A percentile compares a stretch with the other conserved stretches of the same genome.
Conservation (phyloP, 163 green algal species). For the Scenedesmus sp. region DNA sequence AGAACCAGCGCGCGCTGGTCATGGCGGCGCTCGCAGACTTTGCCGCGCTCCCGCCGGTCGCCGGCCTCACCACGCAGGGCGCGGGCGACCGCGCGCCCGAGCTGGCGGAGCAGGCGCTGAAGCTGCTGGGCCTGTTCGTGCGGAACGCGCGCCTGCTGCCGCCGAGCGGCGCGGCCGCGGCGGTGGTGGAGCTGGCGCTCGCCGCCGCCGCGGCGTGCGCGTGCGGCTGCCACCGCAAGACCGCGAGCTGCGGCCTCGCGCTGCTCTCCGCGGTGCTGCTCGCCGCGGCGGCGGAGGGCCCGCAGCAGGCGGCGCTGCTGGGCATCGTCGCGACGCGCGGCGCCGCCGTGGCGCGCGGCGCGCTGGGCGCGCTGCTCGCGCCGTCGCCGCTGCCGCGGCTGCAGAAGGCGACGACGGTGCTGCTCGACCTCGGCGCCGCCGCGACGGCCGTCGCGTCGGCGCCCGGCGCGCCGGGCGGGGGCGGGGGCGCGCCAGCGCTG, state of each 20-base stretch:
- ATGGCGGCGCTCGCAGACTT: too few species aligned
- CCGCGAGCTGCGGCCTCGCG: background rate
- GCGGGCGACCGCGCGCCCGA: constrained; percentile 20
- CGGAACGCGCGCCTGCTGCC: constrained; percentile 5
- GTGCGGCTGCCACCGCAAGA: constrained; percentile 22
- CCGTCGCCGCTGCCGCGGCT: constrained; percentile 39
- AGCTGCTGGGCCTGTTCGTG: background rate
- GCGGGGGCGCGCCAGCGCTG: background rate
- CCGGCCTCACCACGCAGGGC: constrained; percentile 6
- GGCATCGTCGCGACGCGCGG: background rate
- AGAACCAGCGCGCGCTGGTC: too few species aligned
- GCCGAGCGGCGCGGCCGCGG: background rate
- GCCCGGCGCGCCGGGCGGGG: background rate
- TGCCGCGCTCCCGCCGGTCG: too few species aligned
- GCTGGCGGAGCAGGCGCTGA: constrained; percentile 16
- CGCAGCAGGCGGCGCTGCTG: constrained; percentile 24
- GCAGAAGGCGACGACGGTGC: constrained; percentile 17
- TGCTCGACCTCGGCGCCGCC: constrained; percentile 21
- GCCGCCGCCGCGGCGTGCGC: constrained; percentile 19
- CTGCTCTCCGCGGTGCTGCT: constrained; percentile 11
- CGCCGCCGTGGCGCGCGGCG: background rate
- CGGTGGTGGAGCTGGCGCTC: background rate
- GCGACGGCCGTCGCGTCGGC: background rate
- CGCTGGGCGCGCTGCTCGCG: constrained; percentile 11
- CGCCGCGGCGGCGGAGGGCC: constrained; percentile 4